Conservation (phyloP, 2,329 filamentous ascomycete species). For the Clonostachys rhizophaga region DNA sequence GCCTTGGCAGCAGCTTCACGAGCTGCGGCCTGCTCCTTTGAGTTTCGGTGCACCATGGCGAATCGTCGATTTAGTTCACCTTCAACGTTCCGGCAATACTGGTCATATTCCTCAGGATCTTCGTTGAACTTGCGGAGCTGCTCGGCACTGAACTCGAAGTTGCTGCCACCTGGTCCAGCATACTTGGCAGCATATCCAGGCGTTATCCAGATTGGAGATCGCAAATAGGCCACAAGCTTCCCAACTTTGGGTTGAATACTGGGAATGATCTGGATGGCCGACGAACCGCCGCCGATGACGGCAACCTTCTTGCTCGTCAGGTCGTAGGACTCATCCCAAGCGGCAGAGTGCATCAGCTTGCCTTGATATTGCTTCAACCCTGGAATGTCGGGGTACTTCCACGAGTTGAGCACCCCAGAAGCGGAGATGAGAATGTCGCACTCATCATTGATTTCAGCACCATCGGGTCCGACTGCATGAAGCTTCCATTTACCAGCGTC, state of each 20-base stretch:
- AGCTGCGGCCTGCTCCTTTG: slow-evolving; percentile 33
- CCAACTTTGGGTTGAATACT: slow-evolving; percentile 23
- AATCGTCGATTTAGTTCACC: neutral
- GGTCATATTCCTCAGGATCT: neutral
- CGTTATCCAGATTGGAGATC: slow-evolving; percentile 19
- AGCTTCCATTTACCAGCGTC: slow-evolving; percentile 26
- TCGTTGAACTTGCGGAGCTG: slow-evolving; percentile 14
- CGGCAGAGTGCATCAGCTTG: slow-evolving; percentile 43
- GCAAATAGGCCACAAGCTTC: slow-evolving; percentile 26
- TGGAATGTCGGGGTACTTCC: slow-evolving; percentile 44
- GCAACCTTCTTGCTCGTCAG: slow-evolving; percentile 32
- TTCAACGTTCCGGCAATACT: neutral
- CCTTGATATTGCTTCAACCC: slow-evolving; percentile 46
- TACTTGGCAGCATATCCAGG: slow-evolving; percentile 14
- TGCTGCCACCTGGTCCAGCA: slow-evolving; percentile 16
- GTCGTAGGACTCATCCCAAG: slow-evolving; percentile 38
- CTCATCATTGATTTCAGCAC: slow-evolving; percentile 23
- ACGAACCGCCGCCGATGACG: slow-evolving; percentile 48
- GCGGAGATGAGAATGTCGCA: slow-evolving; percentile 35
- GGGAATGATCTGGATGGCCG: slow-evolving; percentile 45
- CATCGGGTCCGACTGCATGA: slow-evolving; percentile 18
- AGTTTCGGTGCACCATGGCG: neutral
- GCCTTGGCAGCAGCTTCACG: slow-evolving; percentile 34
- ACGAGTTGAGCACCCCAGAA: slow-evolving; percentile 44
- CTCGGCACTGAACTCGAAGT: neutral